These are phyloP conservation scores for Ogataea trehaloabstinens DNA, from an alignment of 805 yeast genomes.

Conservation along the genomic window DNA sequence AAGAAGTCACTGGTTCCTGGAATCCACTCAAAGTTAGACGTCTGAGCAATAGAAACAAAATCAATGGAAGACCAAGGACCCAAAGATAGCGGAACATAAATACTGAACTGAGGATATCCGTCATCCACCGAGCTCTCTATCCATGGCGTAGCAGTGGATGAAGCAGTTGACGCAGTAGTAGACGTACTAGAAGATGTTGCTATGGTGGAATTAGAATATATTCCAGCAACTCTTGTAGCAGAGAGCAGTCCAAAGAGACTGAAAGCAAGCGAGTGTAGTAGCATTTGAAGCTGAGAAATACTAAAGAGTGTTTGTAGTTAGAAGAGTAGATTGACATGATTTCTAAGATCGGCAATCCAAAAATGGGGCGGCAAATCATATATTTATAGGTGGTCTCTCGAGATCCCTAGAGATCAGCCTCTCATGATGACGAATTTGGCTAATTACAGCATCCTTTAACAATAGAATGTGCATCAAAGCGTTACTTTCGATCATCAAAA, in stretches of 20 bases:
- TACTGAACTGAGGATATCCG: slow-evolving; percentile 17
- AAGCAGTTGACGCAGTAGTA: slow-evolving; percentile 4
- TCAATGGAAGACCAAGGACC: slow-evolving; percentile 19
- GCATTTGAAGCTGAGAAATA: no score
- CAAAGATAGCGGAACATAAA: slow-evolving; percentile 20
- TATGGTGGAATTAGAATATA: slow-evolving; percentile 8
- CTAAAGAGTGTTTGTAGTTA: no score
- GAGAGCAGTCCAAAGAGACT: not conserved
- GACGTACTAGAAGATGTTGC: slow-evolving; percentile 10
- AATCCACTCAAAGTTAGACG: slow-evolving; percentile 19
- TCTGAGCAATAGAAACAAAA: slow-evolving; percentile 16
- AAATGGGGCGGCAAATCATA: no score
- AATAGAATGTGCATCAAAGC: no score
- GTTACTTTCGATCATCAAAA: no score
- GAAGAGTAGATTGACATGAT: no score
- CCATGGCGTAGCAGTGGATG: slow-evolving; percentile 19
- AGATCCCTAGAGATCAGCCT: no score
- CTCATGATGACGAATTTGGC: no score
- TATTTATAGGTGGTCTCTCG: no score
- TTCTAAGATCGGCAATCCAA: no score
- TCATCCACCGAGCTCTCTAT: slow-evolving; percentile 16
- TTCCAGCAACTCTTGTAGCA: not conserved
- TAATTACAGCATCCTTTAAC: no score
- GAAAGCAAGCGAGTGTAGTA: slow-evolving; percentile 8
- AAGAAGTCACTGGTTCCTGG: slow-evolving; percentile 13